Evolutionary conservation across 495 filamentous ascomycete species (phyloP).

Genomic region (Bacidia rubella): DNA sequence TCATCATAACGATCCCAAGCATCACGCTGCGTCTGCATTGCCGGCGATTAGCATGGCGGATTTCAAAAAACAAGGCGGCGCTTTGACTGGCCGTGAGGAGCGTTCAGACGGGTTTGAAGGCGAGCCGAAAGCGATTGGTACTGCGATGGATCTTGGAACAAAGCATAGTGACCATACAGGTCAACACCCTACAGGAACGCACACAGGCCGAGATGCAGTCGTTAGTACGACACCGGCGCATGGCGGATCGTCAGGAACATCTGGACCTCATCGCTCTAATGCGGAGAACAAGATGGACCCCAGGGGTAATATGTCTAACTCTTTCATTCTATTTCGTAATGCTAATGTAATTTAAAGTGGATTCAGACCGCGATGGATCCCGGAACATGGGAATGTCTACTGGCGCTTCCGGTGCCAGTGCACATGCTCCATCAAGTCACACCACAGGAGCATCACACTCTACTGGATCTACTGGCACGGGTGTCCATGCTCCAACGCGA

Average conservation of each 20-base stretch:
- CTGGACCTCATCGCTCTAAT: conserved; percentile 10
- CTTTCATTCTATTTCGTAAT: conserved; percentile 1
- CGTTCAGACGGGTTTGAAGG: conserved; percentile 43
- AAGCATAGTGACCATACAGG: background rate
- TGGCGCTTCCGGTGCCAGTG: conserved; percentile 11
- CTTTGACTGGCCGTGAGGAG: conserved; percentile 38
- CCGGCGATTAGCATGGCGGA: conserved; percentile 48
- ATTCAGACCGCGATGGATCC: conserved; percentile 15
- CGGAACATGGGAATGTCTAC: conserved; percentile 8
- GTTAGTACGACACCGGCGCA: background rate
- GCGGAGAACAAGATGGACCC: background rate
- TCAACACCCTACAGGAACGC: background rate
- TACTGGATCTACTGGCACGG: background rate
- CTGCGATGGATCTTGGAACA: conserved; percentile 15
- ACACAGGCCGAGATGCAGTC: background rate
- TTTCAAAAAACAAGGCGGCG: conserved; percentile 44
- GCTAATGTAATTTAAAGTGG: conserved; percentile 16
- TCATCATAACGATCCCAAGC: conserved; percentile 46
- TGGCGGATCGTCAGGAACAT: background rate
- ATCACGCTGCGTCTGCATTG: conserved; percentile 43
- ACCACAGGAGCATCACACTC: conserved; percentile 13
- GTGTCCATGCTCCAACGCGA: background rate
- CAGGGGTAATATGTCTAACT: background rate
- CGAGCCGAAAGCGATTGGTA: conserved; percentile 36
- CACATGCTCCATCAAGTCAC: no score